Evolutionary conservation across 1,284 basidiomycete genomes (phyloP).

Genomic region (Ceratorhiza oryzae-sativae): DNA sequence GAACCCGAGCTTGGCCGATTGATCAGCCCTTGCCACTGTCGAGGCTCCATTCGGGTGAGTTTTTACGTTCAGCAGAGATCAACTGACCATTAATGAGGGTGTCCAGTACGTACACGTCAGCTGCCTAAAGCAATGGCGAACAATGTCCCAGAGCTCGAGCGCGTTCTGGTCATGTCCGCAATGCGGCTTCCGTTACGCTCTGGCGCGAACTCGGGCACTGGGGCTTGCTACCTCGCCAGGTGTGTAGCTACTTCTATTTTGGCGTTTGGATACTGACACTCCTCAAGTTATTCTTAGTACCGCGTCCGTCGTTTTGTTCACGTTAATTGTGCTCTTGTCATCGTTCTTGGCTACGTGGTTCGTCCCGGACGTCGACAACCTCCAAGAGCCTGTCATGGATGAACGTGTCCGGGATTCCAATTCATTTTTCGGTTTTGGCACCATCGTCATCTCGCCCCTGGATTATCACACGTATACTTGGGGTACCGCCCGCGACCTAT

Average conservation of each 20-base stretch:
- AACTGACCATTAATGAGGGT: conserved; percentile 35
- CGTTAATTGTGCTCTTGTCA: conserved; percentile 67
- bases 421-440: conserved; percentile 58
- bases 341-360: conserved; percentile 75
- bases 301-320: conserved; percentile 71
- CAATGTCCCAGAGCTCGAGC: conserved; percentile 60
- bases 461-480: conserved; percentile 55
- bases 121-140: conserved; percentile 77
- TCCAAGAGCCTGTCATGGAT: conserved; percentile 6
- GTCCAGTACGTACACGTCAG: conserved; percentile 74
- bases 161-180: conserved; percentile 79
- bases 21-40: conserved; percentile 78
- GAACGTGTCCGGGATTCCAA: conserved; percentile 48
- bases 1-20: conserved; percentile 64
- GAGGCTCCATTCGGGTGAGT: conserved; percentile 77
- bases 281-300: conserved; percentile 66
- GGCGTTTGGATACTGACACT: background rate
- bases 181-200: conserved; percentile 75
- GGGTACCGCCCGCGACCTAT: conserved; percentile 66
- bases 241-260: conserved; percentile 48
- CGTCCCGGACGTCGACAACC: conserved; percentile 60
- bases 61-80: conserved; percentile 28
- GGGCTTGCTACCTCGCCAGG: conserved; percentile 78
- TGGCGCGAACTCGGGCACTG: conserved; percentile 67
- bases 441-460: conserved; percentile 43